phyloP scores from a whole-genome alignment of 2,329 filamentous ascomycete genomes.

The Sclerotiophoma versabilis region DNA sequence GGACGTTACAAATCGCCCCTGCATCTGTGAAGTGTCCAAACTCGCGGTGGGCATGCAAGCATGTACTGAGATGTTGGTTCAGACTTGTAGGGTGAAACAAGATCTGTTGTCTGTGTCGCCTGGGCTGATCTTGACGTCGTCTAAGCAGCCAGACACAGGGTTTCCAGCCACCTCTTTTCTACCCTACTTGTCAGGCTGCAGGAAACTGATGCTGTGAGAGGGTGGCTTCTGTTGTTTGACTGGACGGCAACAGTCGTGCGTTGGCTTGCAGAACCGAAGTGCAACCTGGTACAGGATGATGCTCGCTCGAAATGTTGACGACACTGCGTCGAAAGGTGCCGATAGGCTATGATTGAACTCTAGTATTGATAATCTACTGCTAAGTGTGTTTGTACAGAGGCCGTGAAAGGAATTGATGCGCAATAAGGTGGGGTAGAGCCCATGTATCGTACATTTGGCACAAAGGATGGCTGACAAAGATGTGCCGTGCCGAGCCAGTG shows the following conservation, averaged over 20 bases:
- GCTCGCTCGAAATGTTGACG: conserved; percentile 11
- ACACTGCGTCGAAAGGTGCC: conserved; percentile 15
- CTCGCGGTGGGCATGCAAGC: conserved; percentile 15
- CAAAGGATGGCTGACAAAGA: conserved; percentile 21
- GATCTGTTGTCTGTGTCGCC: conserved; percentile 40
- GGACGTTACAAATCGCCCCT: conserved; percentile 29
- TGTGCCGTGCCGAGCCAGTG: conserved; percentile 9
- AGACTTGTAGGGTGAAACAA: conserved; percentile 36
- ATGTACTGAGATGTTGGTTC: conserved; percentile 31
- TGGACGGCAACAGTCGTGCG: conserved; percentile 30
- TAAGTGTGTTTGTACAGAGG: conserved; percentile 49
- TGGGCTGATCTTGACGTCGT: conserved; percentile 25
- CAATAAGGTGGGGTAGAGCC: conserved; percentile 23
- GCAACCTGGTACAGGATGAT: conserved; percentile 32
- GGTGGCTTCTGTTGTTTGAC: conserved; percentile 27
- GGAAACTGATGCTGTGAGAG: conserved; percentile 28
- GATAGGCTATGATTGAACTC: conserved; percentile 28
- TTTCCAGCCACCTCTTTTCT: conserved; percentile 27
- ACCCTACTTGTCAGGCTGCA: conserved; percentile 39
- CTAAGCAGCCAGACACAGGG: conserved; percentile 17
- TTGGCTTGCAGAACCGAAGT: conserved; percentile 37
- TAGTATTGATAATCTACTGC: conserved; percentile 44
- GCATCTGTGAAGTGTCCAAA: conserved; percentile 18
- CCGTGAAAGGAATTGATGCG: conserved; percentile 37
- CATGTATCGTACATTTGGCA: conserved; percentile 46